Base-by-base conservation (phyloP, 257 asterid species). In the Echites panduratus region DNA sequence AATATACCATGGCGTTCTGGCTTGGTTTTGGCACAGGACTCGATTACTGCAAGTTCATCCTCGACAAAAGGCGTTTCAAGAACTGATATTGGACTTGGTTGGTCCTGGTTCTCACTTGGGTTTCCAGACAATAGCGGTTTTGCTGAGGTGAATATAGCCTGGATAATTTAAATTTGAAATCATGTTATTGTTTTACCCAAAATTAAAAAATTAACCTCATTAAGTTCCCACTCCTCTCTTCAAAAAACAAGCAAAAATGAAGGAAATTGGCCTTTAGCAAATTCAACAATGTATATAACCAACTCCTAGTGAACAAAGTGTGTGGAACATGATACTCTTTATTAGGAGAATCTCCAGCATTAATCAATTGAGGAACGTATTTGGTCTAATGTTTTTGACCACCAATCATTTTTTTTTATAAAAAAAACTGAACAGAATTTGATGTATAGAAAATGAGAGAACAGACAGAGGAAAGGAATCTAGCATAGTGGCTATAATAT, bases 81-180 rank as follows among this genome's bases (percentile, higher is more conserved):
- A 65, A 94, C 95, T 41, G 99, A 94, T 82, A 94, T 77, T 69
- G 97, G 97, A 83, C 99, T 91, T 70, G 97, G 97, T 63, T 94
- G 96, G 54, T 89, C 96, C 85, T 83, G 96, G 75, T 84, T 89
- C 75, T 91, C 97, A 68, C 76, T 76, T 52, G 79, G 84, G 76
- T 78, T 84, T 68, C 86, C 85, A 68, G 86, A 72, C 40, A 74
- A 59, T 76, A 73, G 61, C 78, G 79, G 73, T 70, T 84, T 87
- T 27, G 73, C 70, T 29, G 70, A 44, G 12, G 79, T 73, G 5
- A 85, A 49, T 70, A 70, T 82, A 41, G 73, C 73, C 97, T 92
- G 90, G 84, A 83, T 73, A 78, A 24, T 35, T 61, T 4, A 32
- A 61, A 56, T 58, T 26, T 58, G 2, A 63, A 38, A 64, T 38